Evolutionary conservation across 129 eudicot species (phyloP), one percentile per base, ranked within the genome.

Genomic region (Erigeron canadensis): DNA sequence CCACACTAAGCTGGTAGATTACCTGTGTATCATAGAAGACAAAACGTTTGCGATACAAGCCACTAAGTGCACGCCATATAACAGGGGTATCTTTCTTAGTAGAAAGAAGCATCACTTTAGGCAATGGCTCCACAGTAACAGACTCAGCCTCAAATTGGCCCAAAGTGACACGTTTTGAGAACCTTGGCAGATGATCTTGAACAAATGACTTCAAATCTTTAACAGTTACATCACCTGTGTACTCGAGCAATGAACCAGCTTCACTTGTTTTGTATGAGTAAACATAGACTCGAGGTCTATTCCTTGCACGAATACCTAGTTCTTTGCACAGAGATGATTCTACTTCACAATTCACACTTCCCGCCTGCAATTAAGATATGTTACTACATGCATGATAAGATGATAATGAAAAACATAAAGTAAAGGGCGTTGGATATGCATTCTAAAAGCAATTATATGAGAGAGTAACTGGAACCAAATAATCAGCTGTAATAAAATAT

Each of bases 21-120:
- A 93, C 98, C 97, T 94, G 84, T 11, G 91, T 79, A 82, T 94
- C 96, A 71, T 85, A 94, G 82, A 94, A 82, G 63, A 72, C 60
- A 39, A 89, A 81, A 12, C 84, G 89, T 55, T 84, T 94, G 34
- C 77, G 89, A 63, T 84, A 90, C 80, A 94, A 71, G 65, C 98
- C 98, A 74, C 93, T 87, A 74, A 94, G 93, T 55, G 84, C 88
- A 63, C 94, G 96, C 98, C 98, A 94, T 67, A 94, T 90, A 41
- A 90, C 86, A 5, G 98, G 98, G 28, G 98, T 90, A 71, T 81
- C 94, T 75, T 94, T 89, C 79, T 94, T 94, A 17, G 93, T 78
- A 15, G 98, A 94, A 70, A 94, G 85, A 79, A 94, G 97, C 79
- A 94, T 79, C 22, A 90, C 90, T 81, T 79, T 88, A 58, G 98